Base-by-base conservation (phyloP, 2,329 filamentous ascomycete genomes). In the Nannizziopsis barbatae region DNA sequence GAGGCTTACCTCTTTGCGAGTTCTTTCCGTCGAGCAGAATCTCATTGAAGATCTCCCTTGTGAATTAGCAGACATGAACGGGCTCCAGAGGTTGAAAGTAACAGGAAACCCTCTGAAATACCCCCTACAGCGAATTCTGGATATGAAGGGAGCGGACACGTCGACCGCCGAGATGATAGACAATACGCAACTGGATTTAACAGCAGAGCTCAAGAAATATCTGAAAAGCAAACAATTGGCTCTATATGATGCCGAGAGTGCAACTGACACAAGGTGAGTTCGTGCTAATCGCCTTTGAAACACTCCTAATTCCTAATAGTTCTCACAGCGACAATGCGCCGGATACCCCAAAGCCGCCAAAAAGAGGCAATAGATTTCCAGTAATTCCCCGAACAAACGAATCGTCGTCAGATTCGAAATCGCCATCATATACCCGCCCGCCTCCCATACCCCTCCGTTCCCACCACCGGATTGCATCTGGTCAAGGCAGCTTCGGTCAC, bases 41-140 rank as follows among this genome's bases (percentile, higher is more conserved):
- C 79, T 83, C 51, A 86, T 96, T 57, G 81, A 86, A 54, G 83
- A 89, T 56, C 71, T 96, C 14, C 90, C 90, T 1, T 70, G 85
- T 5, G 89, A 86, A 55, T 70, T 96, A 17, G 87, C 86, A 47
- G 88, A 95, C 55, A 94, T 95, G 84, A 81, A 77, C 49, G 92
- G 87, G 48, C 70, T 96, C 51, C 86, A 90, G 62, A 84, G 93
- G 55, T 74, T 96, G 49, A 95, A 94, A 65, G 79, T 95, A 32
- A 84, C 90, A 50, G 87, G 87, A 40, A 95, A 95, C 57, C 86
- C 86, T 7, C 77, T 95, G 50, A 77, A 75, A 50, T 90, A 90
- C 57, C 88, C 88, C 2, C 83, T 86, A 12, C 79, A 75, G 57
- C 80, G 84, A 55, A 73, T 83, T 11, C 64, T 87, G 20, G 79